phyloP scores from a whole-genome alignment of 306 rosid species.

The Corylus avellana region DNA sequence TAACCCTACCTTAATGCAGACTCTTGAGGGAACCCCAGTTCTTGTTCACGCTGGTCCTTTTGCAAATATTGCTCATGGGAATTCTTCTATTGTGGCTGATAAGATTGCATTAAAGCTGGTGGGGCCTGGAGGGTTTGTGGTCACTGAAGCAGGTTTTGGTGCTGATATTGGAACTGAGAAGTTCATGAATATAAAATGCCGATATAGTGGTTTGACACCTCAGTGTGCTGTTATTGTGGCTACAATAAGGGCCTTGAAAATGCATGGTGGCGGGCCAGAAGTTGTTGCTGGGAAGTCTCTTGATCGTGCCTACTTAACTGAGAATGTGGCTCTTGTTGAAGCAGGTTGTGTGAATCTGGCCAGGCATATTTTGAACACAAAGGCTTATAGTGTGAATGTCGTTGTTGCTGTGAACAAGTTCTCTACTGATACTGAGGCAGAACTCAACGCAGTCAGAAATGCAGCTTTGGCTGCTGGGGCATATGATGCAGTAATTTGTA shows the following conservation, averaged over 20 bases:
- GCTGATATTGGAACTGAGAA: constrained; percentile 96
- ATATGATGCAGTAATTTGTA: constrained; percentile 81
- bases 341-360: constrained; percentile 94
- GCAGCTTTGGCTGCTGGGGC: constrained; percentile 90
- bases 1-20: constrained; percentile 97
- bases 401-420: constrained; percentile 92
- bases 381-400: constrained; percentile 86
- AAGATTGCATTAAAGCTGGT: constrained; percentile 94
- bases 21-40: constrained; percentile 97
- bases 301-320: constrained; percentile 80
- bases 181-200: constrained; percentile 94
- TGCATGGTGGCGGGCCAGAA: constrained; percentile 98
- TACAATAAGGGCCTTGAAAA: constrained; percentile 88
- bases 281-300: constrained; percentile 96
- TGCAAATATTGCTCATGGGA: constrained; percentile 97
- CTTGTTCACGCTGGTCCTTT: constrained; percentile 99
- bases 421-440: constrained; percentile 88
- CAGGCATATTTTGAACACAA: constrained; percentile 71
- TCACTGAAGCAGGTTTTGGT: constrained; percentile 99
- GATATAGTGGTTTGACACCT: constrained; percentile 89
- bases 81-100: constrained; percentile 96
- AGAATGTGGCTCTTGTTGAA: constrained; percentile 81
- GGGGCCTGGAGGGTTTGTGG: constrained; percentile 95
- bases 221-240: constrained; percentile 95
- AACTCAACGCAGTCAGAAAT: constrained; percentile 63